A percentile compares a stretch with the other conserved stretches of the same genome.
These are phyloP conservation scores for Papiliotrema flavescens DNA, from an alignment of 1,284 basidiomycete genomes.

Conservation along the genomic window DNA sequence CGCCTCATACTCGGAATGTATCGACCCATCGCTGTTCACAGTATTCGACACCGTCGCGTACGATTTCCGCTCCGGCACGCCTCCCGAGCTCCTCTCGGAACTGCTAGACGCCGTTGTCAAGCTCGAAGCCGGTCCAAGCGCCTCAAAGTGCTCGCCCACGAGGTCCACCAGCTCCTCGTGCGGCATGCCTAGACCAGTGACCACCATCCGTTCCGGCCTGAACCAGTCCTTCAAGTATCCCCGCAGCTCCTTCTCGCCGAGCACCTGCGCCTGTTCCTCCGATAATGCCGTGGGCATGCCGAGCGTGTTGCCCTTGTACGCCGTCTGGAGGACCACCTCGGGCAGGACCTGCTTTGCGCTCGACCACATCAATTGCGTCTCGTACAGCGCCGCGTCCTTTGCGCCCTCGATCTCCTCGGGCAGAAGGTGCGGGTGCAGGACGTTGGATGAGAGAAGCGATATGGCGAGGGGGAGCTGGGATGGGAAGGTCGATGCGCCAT, in stretches of 20 bases:
- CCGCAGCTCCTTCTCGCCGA: constrained; percentile 65
- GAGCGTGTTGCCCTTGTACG: constrained; percentile 72
- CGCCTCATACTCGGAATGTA: constrained; percentile 36
- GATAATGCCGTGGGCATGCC: constrained; percentile 89
- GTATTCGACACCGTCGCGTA: constrained; percentile 36
- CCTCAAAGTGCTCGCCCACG: constrained; percentile 77
- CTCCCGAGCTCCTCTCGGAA: background rate
- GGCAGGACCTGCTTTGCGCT: constrained; percentile 97
- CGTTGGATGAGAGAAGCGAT: constrained; percentile 86
- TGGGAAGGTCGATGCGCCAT: constrained; percentile 93
- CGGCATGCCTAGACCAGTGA: constrained; percentile 87
- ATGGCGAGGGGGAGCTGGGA: constrained; percentile 76
- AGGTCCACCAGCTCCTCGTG: constrained; percentile 85
- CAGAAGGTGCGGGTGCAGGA: constrained; percentile 72
- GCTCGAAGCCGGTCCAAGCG: constrained; percentile 20
- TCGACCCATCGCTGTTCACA: constrained; percentile 22
- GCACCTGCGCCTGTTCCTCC: constrained; percentile 69
- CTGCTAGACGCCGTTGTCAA: background rate
- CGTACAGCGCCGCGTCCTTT: constrained; percentile 85
- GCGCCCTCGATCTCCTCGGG: constrained; percentile 79
- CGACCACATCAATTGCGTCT: constrained; percentile 78
- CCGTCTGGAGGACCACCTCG: constrained; percentile 82
- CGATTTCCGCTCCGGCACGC: constrained; percentile 23
- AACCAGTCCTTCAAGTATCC: constrained; percentile 80
- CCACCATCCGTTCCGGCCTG: constrained; percentile 85